These are phyloP conservation scores for Arbutus unedo DNA, from an alignment of 148 eudicot species.

Conservation along the genomic window DNA sequence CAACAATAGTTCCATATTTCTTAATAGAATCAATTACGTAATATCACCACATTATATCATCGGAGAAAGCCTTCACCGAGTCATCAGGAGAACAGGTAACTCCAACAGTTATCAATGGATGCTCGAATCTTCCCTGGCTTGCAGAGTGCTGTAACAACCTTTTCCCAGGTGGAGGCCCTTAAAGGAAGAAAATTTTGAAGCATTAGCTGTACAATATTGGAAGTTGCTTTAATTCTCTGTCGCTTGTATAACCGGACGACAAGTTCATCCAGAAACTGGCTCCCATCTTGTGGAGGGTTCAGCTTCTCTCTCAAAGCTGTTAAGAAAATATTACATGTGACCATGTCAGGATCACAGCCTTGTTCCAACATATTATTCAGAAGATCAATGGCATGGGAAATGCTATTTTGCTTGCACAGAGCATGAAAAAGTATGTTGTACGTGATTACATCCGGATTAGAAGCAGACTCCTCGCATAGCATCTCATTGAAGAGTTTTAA, in stretches of 20 bases:
- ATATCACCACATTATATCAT: background rate
- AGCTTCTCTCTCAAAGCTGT: constrained; percentile 55
- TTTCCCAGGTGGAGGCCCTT: constrained; percentile 62
- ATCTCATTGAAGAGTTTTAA: constrained; percentile 45
- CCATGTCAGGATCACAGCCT: constrained; percentile 72
- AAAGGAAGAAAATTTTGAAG: constrained; percentile 65
- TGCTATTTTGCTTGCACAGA: constrained; percentile 48
- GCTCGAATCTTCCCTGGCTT: constrained; percentile 45
- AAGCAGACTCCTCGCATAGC: constrained; percentile 46
- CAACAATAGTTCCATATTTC: background rate
- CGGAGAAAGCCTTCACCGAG: background rate
- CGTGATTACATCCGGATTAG: constrained; percentile 74
- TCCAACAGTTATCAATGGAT: constrained; percentile 58
- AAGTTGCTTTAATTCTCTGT: constrained; percentile 53
- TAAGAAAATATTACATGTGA: constrained; percentile 72
- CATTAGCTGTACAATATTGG: constrained; percentile 61
- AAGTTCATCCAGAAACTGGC: constrained; percentile 23
- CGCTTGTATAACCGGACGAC: constrained; percentile 42
- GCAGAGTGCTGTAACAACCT: constrained; percentile 53
- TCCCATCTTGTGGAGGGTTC: constrained; percentile 35
- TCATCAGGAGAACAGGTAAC: constrained; percentile 41
- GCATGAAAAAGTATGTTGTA: constrained; percentile 71
- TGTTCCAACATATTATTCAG: constrained; percentile 67
- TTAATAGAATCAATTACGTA: background rate
- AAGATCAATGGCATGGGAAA: constrained; percentile 72